Conservation (phyloP, 2,329 filamentous ascomycete genomes). For the Colletotrichum chrysophilum region DNA sequence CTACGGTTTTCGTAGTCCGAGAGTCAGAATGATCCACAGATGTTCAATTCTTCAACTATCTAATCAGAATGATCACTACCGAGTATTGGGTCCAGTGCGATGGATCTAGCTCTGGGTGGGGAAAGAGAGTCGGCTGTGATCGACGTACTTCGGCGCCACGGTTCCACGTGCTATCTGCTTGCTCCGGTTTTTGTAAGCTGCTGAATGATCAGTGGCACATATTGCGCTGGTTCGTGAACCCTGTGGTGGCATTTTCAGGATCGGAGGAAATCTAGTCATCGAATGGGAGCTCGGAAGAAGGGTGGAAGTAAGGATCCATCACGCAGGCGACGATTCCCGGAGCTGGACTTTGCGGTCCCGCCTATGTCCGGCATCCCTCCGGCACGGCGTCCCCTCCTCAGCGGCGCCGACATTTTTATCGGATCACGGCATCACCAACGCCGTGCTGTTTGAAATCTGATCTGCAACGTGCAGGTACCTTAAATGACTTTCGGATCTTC, state of each 20-base stretch:
- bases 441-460: not conserved
- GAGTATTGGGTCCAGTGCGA: not conserved
- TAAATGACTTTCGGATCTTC: not conserved
- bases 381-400: not conserved
- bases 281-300: not conserved
- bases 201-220: not conserved
- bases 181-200: not conserved
- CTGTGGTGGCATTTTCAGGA: not conserved
- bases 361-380: not conserved
- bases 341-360: not conserved
- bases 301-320: not conserved
- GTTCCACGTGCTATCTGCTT: not conserved
- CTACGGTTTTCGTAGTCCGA: not conserved
- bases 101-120: not conserved
- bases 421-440: not conserved
- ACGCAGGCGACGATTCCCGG: not conserved
- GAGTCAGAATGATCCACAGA: not conserved
- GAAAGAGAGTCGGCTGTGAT: not conserved
- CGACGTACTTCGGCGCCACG: not conserved
- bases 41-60: not conserved
- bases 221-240: not conserved
- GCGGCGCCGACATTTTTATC: not conserved
- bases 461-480: not conserved
- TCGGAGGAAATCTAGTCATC: not conserved
- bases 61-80: not conserved